A percentile compares a stretch with the other conserved stretches of the same genome.
Evolutionary conservation across 164 flowering plant species (phyloP).

Genomic region (Vitis rupestris): DNA sequence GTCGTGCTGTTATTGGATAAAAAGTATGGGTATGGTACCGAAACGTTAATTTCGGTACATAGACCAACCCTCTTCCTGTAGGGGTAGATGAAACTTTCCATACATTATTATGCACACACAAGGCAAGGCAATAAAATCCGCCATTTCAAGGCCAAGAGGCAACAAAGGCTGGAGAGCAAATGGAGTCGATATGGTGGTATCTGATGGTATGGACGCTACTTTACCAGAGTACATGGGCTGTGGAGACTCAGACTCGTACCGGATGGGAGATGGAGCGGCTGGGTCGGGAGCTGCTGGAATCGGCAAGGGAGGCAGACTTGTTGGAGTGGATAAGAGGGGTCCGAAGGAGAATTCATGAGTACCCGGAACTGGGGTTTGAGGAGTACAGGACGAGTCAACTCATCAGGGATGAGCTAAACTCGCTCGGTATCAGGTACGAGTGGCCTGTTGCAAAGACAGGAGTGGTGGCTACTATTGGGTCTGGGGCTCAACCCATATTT

Average conservation of each 20-base stretch:
- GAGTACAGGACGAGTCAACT: slow-evolving; percentile 52
- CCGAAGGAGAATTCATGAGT: slow-evolving; percentile 53
- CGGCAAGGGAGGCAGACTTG: slow-evolving; percentile 46
- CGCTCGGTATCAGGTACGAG: slow-evolving; percentile 42
- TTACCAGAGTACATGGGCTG: slow-evolving; percentile 2
- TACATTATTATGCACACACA: too few species aligned
- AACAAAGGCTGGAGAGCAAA: too few species aligned
- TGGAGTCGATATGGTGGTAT: too few species aligned
- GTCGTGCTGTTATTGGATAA: too few species aligned
- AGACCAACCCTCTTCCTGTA: too few species aligned
- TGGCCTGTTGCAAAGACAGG: slow-evolving; percentile 70
- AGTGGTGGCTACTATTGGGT: slow-evolving; percentile 53
- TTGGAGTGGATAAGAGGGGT: slow-evolving; percentile 46
- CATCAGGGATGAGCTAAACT: slow-evolving; percentile 51
- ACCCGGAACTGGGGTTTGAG: slow-evolving; percentile 61
- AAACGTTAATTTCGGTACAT: too few species aligned
- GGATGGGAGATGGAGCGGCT: slow-evolving; percentile 2
- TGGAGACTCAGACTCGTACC: neutral
- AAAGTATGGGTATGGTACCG: too few species aligned
- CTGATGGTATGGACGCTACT: too few species aligned
- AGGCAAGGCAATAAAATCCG: too few species aligned
- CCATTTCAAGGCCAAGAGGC: too few species aligned
- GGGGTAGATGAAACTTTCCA: too few species aligned
- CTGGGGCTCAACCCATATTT: slow-evolving; percentile 47
- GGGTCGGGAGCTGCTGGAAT: slow-evolving; percentile 28